Evolutionary conservation across 164 flowering plant genomes (phyloP).

Genomic region (Vitis riparia): DNA sequence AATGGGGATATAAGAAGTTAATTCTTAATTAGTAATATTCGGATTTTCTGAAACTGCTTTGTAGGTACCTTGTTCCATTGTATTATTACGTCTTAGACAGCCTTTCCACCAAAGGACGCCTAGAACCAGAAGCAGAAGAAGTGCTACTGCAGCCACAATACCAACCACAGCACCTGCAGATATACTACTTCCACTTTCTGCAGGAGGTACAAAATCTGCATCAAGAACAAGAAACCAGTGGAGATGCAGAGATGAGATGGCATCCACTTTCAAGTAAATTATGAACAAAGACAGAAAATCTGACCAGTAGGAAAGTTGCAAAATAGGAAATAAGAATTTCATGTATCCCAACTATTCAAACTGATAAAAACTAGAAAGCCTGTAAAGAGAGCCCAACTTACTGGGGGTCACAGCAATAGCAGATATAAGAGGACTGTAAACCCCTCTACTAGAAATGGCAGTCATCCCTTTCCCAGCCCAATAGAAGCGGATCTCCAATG

Average conservation of each 20-base stretch:
- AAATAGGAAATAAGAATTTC: background rate
- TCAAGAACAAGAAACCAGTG: background rate
- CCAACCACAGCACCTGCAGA: slow-evolving; percentile 25
- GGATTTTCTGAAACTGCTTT: background rate
- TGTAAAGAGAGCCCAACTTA: slow-evolving; percentile 7
- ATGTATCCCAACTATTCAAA: background rate
- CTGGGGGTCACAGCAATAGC: slow-evolving; percentile 49
- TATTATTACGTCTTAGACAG: slow-evolving; percentile 13
- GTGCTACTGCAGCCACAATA: slow-evolving; percentile 19
- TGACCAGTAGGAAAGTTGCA: no score
- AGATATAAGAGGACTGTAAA: slow-evolving; percentile 54
- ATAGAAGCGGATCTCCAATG: slow-evolving; percentile 12
- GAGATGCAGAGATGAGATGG: background rate
- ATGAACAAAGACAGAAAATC: background rate
- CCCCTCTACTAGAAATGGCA: slow-evolving; percentile 37
- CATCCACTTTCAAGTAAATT: background rate
- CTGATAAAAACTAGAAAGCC: background rate
- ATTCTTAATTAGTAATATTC: background rate
- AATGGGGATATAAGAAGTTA: background rate
- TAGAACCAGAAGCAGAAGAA: slow-evolving; percentile 16
- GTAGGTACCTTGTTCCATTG: slow-evolving; percentile 20
- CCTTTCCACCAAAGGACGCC: slow-evolving; percentile 31
- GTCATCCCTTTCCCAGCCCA: background rate
- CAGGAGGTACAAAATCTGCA: slow-evolving; percentile 17
- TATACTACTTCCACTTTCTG: background rate